Percentiles rank a stretch among this genome's conserved stretches.
Evolutionary conservation across 345 rosid species (phyloP).

Genomic region (Citrus cavaleriei): DNA sequence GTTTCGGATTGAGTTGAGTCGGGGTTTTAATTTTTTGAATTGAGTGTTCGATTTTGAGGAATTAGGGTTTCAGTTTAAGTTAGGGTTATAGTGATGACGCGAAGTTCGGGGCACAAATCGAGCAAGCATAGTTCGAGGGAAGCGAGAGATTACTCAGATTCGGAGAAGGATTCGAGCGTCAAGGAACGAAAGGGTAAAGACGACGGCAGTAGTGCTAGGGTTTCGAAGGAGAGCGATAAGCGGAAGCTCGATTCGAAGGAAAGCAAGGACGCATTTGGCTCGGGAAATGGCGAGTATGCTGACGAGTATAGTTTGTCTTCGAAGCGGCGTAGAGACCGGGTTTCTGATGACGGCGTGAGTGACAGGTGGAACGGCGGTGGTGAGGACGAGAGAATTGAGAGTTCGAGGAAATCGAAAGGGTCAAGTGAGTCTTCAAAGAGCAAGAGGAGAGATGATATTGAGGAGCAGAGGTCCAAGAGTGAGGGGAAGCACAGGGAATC

Average conservation of each 20-base stretch:
- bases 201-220: conserved; percentile 47
- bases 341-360: conserved; percentile 38
- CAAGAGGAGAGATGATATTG: conserved; percentile 55
- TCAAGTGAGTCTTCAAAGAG: conserved; percentile 56
- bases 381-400: conserved; percentile 46
- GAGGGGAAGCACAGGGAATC: conserved; percentile 70
- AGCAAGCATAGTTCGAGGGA: conserved; percentile 80
- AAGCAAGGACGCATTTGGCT: conserved; percentile 38
- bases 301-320: conserved; percentile 61
- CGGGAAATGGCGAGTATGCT: conserved; percentile 55
- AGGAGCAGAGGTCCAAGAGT: conserved; percentile 38
- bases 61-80: conserved; percentile 8
- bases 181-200: conserved; percentile 63
- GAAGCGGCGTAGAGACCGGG: conserved; percentile 62
- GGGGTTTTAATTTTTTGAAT: neutral
- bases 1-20: neutral
- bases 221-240: conserved; percentile 68
- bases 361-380: conserved; percentile 85
- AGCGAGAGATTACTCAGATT: conserved; percentile 78
- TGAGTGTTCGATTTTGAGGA: neutral
- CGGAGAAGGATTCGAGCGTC: conserved; percentile 64
- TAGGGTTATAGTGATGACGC: conserved; percentile 48
- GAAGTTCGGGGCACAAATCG: conserved; percentile 94
- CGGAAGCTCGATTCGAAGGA: conserved; percentile 60
- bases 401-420: conserved; percentile 50